Base-by-base conservation (phyloP, 805 yeast species). In the Cyberlindnera misumaiensis region DNA sequence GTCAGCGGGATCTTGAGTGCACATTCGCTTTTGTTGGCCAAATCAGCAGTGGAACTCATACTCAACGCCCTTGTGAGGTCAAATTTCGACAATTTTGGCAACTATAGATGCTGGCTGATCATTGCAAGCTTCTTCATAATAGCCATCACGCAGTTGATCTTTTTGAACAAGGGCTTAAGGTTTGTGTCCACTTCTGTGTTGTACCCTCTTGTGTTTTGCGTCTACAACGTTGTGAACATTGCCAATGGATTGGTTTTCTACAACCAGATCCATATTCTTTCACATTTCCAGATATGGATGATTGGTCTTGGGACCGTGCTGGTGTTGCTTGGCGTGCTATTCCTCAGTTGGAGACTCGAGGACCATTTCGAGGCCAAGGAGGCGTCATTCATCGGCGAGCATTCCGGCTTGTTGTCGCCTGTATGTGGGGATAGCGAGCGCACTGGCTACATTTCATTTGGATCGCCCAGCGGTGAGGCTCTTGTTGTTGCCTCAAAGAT, bases 141-240 rank as follows among this genome's bases (percentile, higher is more conserved):
- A 27, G 86, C 93, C 8, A 70, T 83, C 3, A 64, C 76, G 11
- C 96, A 87, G 55, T 68, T 87, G 38, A 77, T 72, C 41, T 75
- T 84, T 29, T 69, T 88, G 42, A 87, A 87, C 60, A 67, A 73
- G 50, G 95, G 95, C 0, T 67, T 87, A 39, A 70, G 77, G 35
- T 70, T 70, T 41, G 71, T 80, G 30, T 78, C 87, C 37, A 84
- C 96, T 0, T 77, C 90, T 2, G 71, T 86, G 13, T 65, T 88
- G 25, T 88, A 87, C 54, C 96, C 96, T 1, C 63, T 88, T 45
- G 83, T 88, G 26, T 88, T 88, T 58, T 81, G 93, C 59, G 75
- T 85, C 32, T 87, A 83, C 65, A 88, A 85, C 63, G 62, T 84
- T 35, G 67, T 73, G 42, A 81, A 83, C 47, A 72, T 80, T 27